Percentiles rank a stretch among this genome's conserved stretches.
phyloP scores from a whole-genome alignment of 2,329 filamentous ascomycete species.

The Ceratocystis harringtonii region DNA sequence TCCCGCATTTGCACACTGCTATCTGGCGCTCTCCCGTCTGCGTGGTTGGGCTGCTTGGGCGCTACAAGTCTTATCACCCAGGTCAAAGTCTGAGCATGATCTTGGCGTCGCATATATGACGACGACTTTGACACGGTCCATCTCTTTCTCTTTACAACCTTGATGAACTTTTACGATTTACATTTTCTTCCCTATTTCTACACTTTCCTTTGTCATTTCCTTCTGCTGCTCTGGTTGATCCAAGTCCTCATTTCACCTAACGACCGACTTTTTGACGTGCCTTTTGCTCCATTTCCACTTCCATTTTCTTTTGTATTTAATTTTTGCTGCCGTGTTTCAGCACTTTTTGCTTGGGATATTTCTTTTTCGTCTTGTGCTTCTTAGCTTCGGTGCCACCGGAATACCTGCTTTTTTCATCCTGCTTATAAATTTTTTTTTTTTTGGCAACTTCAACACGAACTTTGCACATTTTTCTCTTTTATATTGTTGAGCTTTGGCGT shows the following conservation, averaged over 20 bases:
- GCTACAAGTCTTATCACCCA: background rate
- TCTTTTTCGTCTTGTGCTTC: background rate
- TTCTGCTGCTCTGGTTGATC: background rate
- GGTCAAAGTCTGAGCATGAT: background rate
- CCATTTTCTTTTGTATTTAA: slow-evolving; percentile 1
- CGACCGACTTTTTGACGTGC: slow-evolving; percentile 3
- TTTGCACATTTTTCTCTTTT: background rate
- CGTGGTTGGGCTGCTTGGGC: background rate
- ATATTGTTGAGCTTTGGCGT: background rate
- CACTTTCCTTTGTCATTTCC: background rate
- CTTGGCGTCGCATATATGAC: background rate
- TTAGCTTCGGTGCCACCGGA: background rate
- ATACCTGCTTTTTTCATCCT: background rate
- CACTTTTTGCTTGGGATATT: background rate
- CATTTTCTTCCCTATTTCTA: background rate
- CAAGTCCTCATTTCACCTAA: background rate
- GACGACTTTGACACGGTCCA: background rate
- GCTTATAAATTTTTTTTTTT: background rate
- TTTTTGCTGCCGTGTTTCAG: background rate
- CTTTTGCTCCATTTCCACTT: slow-evolving; percentile 3
- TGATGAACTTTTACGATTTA: slow-evolving; percentile 4
- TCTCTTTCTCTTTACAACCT: background rate
- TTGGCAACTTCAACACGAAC: background rate
- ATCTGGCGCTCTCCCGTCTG: background rate
- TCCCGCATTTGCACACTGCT: background rate